Percentiles rank a stretch among this genome's conserved stretches.
These are phyloP conservation scores for Stagonosporopsis cucurbitacearum DNA, from an alignment of 2,329 filamentous ascomycete genomes.

Conservation along the genomic window DNA sequence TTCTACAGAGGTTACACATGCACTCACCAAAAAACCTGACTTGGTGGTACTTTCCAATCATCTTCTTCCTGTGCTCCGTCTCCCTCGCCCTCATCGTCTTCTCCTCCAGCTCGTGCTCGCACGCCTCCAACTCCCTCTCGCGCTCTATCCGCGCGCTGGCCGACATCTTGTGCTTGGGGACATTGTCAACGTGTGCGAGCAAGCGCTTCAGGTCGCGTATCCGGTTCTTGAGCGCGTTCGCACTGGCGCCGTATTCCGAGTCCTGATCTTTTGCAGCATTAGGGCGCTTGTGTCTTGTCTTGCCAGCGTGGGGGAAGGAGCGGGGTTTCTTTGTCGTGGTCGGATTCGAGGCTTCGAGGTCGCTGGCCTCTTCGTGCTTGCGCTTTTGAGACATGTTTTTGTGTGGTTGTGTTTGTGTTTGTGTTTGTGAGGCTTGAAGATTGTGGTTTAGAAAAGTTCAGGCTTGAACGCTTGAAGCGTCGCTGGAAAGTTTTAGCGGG, in stretches of 20 bases:
- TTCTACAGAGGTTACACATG: neutral
- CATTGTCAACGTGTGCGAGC: slow-evolving; percentile 63
- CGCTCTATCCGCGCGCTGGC: slow-evolving; percentile 72
- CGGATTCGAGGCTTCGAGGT: slow-evolving; percentile 17
- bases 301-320: slow-evolving; percentile 27
- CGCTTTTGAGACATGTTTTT: slow-evolving; percentile 46
- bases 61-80: slow-evolving; percentile 68
- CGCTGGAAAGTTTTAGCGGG: slow-evolving; percentile 42
- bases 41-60: slow-evolving; percentile 83
- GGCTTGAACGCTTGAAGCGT: neutral
- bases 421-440: neutral
- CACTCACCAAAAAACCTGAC: slow-evolving; percentile 79
- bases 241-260: slow-evolving; percentile 38
- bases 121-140: slow-evolving; percentile 73
- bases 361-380: slow-evolving; percentile 36
- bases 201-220: slow-evolving; percentile 72
- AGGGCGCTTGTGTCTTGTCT: slow-evolving; percentile 25
- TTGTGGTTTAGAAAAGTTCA: slow-evolving; percentile 14
- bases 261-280: slow-evolving; percentile 32
- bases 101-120: slow-evolving; percentile 66
- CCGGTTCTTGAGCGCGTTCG: slow-evolving; percentile 73
- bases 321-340: slow-evolving; percentile 36
- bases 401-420: slow-evolving; percentile 20
- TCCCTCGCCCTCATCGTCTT: slow-evolving; percentile 55
- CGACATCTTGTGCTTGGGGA: slow-evolving; percentile 60